Evolutionary conservation across 1,139 yeast genomes (phyloP), one percentile per base, ranked within the genome.

Genomic region (Taiozyma sp.): DNA sequence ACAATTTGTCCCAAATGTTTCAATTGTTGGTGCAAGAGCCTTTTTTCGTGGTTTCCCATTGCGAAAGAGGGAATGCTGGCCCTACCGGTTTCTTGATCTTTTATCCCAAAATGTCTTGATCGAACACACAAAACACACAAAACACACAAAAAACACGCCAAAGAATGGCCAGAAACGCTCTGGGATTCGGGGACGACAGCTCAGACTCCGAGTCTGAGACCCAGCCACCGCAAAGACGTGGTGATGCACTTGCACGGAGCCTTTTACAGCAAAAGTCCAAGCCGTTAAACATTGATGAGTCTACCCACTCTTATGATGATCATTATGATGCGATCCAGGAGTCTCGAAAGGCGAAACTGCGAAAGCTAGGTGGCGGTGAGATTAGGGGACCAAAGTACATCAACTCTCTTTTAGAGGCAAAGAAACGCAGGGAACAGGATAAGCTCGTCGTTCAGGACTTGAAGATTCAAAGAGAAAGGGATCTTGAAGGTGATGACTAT

Each of bases 401-500:
- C 56, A 64, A 62, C 11, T 62, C 60, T 6, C 54, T 77, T 13
- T 55, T 74, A 14, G 68, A 65, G 48, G 72, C 79, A 10, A 71
- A 71, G 50, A 61, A 62, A 34, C 53, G 58, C n/a, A 61, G 81
- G 44, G 74, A 75, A 24, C 56, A 65, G 41, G 80, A 77, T 54
- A 64, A 68, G 39, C 50, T 68, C 28, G 58, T 67, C 9, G 68
- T 76, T 1, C 61, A 62, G 42, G 74, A 66, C 26, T 50, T 62
- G 14, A 62, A 62, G 46, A 52, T 62, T 1, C 63, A 61, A 29
- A 58, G 56, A 29, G 71, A 68, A 48, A 52, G 71, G 16, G 70
- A 65, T 28, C 10, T 52, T n/a, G 71, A 66, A 47, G 68, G 68
- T 1, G 74, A 73, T 40, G 65, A 66, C 47, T 69, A 59, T 49